phyloP scores from a whole-genome alignment of 371 early-diverging fungal genomes.

The Actinomortierella wolfii region DNA sequence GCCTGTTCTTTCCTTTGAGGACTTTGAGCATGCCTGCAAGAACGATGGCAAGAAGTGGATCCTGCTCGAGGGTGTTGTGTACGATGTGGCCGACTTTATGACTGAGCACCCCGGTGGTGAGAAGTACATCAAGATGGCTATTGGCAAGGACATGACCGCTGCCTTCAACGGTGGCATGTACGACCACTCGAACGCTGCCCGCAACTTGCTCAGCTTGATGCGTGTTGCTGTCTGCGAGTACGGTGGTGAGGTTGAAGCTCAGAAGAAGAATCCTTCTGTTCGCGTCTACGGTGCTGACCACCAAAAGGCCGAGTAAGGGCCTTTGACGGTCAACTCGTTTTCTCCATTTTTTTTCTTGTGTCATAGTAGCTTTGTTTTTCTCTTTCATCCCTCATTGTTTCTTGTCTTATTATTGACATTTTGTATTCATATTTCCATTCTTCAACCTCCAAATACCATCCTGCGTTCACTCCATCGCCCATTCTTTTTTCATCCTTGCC shows the following conservation, averaged over 20 bases:
- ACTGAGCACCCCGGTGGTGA: slow-evolving; percentile 93
- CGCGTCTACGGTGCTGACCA: slow-evolving; percentile 39
- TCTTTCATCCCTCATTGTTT: no score
- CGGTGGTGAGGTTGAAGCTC: slow-evolving; percentile 59
- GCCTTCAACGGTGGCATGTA: slow-evolving; percentile 92
- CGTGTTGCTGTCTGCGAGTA: slow-evolving; percentile 71
- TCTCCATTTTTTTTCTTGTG: no score
- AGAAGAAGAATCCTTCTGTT: slow-evolving; percentile 46
- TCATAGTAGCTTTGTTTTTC: no score
- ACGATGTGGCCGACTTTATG: slow-evolving; percentile 89
- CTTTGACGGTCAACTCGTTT: no score
- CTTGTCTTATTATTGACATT: no score
- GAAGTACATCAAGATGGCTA: slow-evolving; percentile 69
- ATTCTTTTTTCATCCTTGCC: no score
- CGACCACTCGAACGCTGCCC: slow-evolving; percentile 82
- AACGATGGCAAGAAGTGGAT: slow-evolving; percentile 76
- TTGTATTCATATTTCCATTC: no score
- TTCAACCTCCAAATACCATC: no score
- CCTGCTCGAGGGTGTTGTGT: slow-evolving; percentile 86
- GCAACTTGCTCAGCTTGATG: slow-evolving; percentile 75
- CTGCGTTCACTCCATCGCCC: no score
- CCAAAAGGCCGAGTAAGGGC: slow-evolving; percentile 28
- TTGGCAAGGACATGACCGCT: slow-evolving; percentile 87
- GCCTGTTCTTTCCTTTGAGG: slow-evolving; percentile 77
- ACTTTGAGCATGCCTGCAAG: slow-evolving; percentile 68